phyloP scores from a whole-genome alignment of 768 basidiomycete genomes.

The Russula sp. region DNA sequence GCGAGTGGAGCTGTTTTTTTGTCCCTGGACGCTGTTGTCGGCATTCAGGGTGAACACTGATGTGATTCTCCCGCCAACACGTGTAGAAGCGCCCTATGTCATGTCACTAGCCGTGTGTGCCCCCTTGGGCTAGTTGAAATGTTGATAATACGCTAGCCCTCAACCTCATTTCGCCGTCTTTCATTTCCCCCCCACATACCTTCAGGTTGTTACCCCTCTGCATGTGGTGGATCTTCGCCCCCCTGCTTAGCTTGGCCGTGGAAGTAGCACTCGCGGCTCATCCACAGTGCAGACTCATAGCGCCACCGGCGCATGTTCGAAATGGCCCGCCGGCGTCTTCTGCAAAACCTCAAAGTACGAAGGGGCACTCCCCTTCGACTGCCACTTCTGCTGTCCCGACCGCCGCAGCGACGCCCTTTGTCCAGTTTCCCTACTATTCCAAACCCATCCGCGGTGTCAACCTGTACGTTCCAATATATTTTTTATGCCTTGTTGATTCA shows the following conservation, averaged over 20 bases:
- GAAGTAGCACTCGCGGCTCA: slow-evolving; percentile 20
- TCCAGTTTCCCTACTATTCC: slow-evolving; percentile 33
- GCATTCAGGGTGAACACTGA: neutral
- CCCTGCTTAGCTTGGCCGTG: neutral
- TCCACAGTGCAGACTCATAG: slow-evolving; percentile 26
- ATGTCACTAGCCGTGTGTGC: neutral
- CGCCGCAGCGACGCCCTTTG: slow-evolving; percentile 33
- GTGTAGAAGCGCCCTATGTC: slow-evolving; percentile 11
- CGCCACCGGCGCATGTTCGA: slow-evolving; percentile 7
- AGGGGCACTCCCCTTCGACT: neutral
- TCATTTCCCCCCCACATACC: neutral
- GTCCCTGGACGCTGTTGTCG: neutral
- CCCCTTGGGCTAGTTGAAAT: neutral
- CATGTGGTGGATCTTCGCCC: slow-evolving; percentile 10
- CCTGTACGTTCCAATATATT: slow-evolving; percentile 38
- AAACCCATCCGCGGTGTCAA: slow-evolving; percentile 54
- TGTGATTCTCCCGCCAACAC: slow-evolving; percentile 7
- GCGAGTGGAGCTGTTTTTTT: neutral
- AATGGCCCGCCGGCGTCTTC: slow-evolving; percentile 18
- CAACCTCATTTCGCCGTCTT: neutral
- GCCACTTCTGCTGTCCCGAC: slow-evolving; percentile 16
- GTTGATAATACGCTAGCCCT: slow-evolving; percentile 2
- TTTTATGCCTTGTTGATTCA: neutral
- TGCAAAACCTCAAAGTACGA: neutral
- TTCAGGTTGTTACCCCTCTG: no score